Evolutionary conservation across 139 green algal species (phyloP).

Genomic region (Tetraselmis chui): DNA sequence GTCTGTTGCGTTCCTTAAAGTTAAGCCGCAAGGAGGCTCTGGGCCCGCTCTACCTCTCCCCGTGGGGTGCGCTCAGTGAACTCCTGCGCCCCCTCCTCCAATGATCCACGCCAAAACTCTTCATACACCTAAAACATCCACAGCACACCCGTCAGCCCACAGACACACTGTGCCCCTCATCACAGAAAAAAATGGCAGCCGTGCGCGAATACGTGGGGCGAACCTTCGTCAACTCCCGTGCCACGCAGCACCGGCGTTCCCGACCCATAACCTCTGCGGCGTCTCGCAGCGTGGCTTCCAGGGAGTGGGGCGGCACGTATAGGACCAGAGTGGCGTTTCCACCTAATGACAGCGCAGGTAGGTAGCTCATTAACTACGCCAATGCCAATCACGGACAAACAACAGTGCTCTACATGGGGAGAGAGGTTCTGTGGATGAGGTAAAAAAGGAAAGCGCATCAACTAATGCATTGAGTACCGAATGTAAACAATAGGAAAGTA

Average conservation of each 20-base stretch:
- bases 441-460: too few species aligned
- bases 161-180: background rate
- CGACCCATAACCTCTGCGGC: slow-evolving; percentile 46
- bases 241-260: slow-evolving; percentile 53
- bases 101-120: slow-evolving; percentile 61
- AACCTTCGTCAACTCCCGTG: slow-evolving; percentile 83
- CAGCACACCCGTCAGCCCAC: too few species aligned
- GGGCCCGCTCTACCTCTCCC: too few species aligned
- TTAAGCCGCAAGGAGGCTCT: too few species aligned
- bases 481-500: too few species aligned
- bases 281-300: slow-evolving; percentile 51
- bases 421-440: too few species aligned
- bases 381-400: background rate
- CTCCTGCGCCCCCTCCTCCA: slow-evolving; percentile 16
- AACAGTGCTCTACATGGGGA: background rate
- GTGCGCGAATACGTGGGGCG: background rate
- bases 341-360: background rate
- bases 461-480: too few species aligned
- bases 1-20: too few species aligned
- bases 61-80: background rate
- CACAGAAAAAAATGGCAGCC: background rate
- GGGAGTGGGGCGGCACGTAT: slow-evolving; percentile 63
- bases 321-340: slow-evolving; percentile 57
- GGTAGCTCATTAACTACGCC: background rate
- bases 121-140: slow-evolving; percentile 45